Percentiles rank a stretch among this genome's conserved stretches.
These are phyloP conservation scores for Neophaeococcomyces mojaviensis DNA, from an alignment of 2,329 filamentous ascomycete species.

Conservation along the genomic window DNA sequence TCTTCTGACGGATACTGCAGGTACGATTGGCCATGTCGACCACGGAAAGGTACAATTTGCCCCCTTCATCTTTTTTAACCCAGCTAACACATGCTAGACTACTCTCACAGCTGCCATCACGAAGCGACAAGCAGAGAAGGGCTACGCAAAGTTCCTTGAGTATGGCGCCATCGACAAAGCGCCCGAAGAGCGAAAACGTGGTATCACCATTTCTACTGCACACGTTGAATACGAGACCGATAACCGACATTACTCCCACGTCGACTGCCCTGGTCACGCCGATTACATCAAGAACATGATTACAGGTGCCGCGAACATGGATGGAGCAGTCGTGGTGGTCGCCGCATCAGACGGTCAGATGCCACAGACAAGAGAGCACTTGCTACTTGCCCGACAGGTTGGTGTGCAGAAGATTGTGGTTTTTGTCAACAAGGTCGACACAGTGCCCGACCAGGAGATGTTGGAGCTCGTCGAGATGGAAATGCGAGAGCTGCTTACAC, in stretches of 20 bases:
- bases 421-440: conserved; percentile 99
- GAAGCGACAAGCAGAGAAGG: conserved; percentile 93
- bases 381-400: conserved; percentile 94
- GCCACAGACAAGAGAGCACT: conserved; percentile 97
- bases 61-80: conserved; percentile 15
- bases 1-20: conserved; percentile 34
- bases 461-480: conserved; percentile 99
- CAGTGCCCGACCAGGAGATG: conserved; percentile 97
- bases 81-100: conserved; percentile 53
- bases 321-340: conserved; percentile 96
- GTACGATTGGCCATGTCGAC: conserved; percentile 98
- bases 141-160: conserved; percentile 86
- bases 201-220: conserved; percentile 97
- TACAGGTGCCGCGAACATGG: conserved; percentile 98
- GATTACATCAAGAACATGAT: conserved; percentile 99
- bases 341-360: conserved; percentile 98
- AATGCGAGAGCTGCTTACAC: conserved; percentile 91
- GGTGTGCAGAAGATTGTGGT: conserved; percentile 97
- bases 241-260: conserved; percentile 93
- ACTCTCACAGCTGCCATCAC: conserved; percentile 98
- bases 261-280: conserved; percentile 99
- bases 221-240: conserved; percentile 98
- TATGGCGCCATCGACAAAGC: conserved; percentile 99
- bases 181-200: conserved; percentile 97
- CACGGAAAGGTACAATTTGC: conserved; percentile 76